Percentiles rank a stretch among this genome's conserved stretches.
These are phyloP conservation scores for Pichia sp. DNA, from an alignment of 1,139 yeast species.

Conservation along the genomic window DNA sequence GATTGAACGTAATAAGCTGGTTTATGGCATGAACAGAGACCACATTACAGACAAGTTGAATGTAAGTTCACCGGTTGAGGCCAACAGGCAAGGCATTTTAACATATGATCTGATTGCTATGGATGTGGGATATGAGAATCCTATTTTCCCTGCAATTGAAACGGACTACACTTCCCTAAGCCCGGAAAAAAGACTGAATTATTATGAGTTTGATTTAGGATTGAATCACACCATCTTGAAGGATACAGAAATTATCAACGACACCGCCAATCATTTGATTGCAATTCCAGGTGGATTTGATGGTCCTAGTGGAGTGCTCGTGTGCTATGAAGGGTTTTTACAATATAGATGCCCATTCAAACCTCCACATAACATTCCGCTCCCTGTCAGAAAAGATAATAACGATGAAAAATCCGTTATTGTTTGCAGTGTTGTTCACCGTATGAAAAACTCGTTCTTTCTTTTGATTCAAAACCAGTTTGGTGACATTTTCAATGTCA, in stretches of 20 bases:
- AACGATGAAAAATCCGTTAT: constrained; percentile 31
- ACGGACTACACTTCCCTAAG: constrained; percentile 33
- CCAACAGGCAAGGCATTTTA: constrained; percentile 41
- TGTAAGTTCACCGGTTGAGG: constrained; percentile 71
- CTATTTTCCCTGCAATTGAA: constrained; percentile 76
- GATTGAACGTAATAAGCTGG: constrained; percentile 62
- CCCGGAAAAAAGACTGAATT: constrained; percentile 34
- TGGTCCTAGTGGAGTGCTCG: constrained; percentile 56
- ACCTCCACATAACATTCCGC: constrained; percentile 33
- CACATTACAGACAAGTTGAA: constrained; percentile 30
- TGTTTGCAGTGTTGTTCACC: constrained; percentile 55
- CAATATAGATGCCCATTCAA: constrained; percentile 34
- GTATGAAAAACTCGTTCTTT: constrained; percentile 54
- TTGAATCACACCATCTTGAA: constrained; percentile 62
- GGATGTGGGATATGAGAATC: constrained; percentile 76
- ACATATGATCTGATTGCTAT: constrained; percentile 51
- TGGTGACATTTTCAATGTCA: constrained; percentile 76
- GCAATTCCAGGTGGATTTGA: constrained; percentile 42
- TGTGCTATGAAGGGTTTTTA: constrained; percentile 39
- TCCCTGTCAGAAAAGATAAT: constrained; percentile 46
- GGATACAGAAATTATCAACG: constrained; percentile 34
- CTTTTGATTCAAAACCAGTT: constrained; percentile 59
- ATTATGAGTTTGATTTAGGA: constrained; percentile 81
- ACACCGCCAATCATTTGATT: constrained; percentile 34
- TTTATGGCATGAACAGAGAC: constrained; percentile 49